Conservation (phyloP, 1,284 basidiomycete genomes). For the Coriolopsis trogii region DNA sequence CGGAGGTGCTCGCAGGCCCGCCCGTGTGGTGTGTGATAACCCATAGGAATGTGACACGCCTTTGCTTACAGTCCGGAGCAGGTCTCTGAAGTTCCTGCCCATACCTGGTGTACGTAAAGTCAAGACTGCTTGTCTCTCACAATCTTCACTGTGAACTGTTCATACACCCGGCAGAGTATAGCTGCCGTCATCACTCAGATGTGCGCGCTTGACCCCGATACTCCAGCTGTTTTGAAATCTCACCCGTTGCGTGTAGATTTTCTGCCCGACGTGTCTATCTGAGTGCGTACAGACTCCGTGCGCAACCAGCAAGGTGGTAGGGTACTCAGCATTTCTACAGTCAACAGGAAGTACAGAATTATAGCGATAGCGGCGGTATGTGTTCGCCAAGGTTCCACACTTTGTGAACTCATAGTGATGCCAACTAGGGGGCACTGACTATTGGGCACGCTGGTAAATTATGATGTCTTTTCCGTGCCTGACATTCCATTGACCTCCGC, state of each 20-base stretch:
- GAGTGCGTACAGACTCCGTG: background rate
- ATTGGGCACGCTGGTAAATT: slow-evolving; percentile 3
- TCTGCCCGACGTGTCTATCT: slow-evolving; percentile 11
- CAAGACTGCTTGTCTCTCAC: too few relatives aligned
- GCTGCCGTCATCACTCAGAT: slow-evolving; percentile 6
- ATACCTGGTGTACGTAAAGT: slow-evolving; percentile 1
- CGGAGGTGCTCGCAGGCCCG: background rate
- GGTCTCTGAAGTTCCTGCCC: background rate
- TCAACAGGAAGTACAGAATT: background rate
- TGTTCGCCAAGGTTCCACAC: background rate
- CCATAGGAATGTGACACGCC: too few relatives aligned
- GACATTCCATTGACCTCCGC: background rate
- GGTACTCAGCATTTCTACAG: background rate
- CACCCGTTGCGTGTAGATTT: background rate
- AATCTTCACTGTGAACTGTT: background rate
- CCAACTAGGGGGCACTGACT: background rate
- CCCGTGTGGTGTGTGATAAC: slow-evolving; percentile 10
- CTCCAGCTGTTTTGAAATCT: background rate
- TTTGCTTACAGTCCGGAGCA: too few relatives aligned
- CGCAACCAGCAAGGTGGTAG: too few relatives aligned
- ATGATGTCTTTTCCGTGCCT: background rate
- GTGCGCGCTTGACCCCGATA: background rate
- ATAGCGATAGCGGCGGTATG: slow-evolving; percentile 1
- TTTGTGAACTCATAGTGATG: background rate
- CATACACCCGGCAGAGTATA: background rate